Evolutionary conservation across 148 eudicot species (phyloP).

Genomic region (Rhododendron molle): DNA sequence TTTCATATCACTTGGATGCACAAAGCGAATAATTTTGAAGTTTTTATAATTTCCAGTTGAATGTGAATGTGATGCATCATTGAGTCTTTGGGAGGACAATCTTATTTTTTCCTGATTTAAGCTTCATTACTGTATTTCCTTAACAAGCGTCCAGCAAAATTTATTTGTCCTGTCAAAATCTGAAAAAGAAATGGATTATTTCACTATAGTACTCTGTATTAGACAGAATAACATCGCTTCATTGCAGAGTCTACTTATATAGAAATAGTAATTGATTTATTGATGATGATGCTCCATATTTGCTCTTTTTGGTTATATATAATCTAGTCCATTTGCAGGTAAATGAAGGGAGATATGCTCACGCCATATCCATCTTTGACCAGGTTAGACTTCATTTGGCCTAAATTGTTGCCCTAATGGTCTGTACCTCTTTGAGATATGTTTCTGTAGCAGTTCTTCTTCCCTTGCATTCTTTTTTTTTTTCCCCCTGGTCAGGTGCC

Average conservation of each 20-base stretch:
- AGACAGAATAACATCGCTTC: not conserved
- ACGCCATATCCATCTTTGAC: conserved; percentile 81
- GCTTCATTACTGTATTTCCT: not conserved
- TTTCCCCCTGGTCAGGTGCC: not conserved
- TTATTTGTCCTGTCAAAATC: not conserved
- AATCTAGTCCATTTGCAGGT: conserved; percentile 51
- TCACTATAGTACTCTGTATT: not conserved
- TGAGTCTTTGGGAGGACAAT: not conserved
- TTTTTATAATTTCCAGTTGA: not conserved
- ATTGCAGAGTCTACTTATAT: not conserved
- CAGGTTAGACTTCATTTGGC: conserved; percentile 47
- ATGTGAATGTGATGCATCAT: not conserved
- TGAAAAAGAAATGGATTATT: not conserved
- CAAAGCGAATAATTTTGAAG: not conserved
- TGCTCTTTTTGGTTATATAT: not conserved
- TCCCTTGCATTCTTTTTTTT: not conserved
- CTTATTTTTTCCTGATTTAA: not conserved
- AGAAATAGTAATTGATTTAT: not conserved
- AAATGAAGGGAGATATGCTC: conserved; percentile 83
- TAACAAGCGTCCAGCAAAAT: not conserved
- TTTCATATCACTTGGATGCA: not conserved
- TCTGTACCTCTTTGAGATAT: conserved; percentile 3
- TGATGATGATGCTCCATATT: not conserved
- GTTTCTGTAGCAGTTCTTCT: conserved; percentile 1
- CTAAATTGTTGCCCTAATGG: not conserved